phyloP scores from a whole-genome alignment of 192 early-diverging fungal species.

The Chytriomyces confervae region DNA sequence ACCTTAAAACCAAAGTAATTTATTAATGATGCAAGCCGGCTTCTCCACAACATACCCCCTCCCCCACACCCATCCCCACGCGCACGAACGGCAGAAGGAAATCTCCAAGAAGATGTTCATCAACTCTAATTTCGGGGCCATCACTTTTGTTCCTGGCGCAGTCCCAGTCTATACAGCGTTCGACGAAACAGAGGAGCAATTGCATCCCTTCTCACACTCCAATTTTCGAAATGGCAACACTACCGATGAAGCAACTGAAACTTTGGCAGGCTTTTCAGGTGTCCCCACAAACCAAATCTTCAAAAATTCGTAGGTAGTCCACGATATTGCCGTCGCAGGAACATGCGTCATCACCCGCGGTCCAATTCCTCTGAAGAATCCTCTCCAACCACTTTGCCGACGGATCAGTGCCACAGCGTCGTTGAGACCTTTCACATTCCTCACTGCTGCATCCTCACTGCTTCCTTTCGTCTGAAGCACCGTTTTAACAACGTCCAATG shows the following conservation, averaged over 20 bases:
- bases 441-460: constrained; percentile 70
- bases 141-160: too few relatives aligned
- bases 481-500: constrained; percentile 95
- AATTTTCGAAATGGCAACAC: background rate
- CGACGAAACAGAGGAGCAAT: background rate
- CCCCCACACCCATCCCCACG: too few relatives aligned
- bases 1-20: too few relatives aligned
- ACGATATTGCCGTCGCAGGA: constrained; percentile 93
- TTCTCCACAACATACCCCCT: too few relatives aligned
- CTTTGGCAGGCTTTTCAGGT: background rate
- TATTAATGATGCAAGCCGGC: too few relatives aligned
- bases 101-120: too few relatives aligned
- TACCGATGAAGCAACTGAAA: background rate
- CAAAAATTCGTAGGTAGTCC: constrained; percentile 71
- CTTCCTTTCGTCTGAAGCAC: constrained; percentile 88
- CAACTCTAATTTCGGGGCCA: too few relatives aligned
- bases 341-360: constrained; percentile 89
- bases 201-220: constrained; percentile 4
- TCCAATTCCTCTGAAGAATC: constrained; percentile 73
- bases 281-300: constrained; percentile 8
- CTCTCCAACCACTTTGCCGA: constrained; percentile 71
- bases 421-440: constrained; percentile 72
- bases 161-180: too few relatives aligned
- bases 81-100: too few relatives aligned
- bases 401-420: constrained; percentile 79